Conservation (phyloP, 129 eudicot species). For the Chrysanthemum lavandulifolium region DNA sequence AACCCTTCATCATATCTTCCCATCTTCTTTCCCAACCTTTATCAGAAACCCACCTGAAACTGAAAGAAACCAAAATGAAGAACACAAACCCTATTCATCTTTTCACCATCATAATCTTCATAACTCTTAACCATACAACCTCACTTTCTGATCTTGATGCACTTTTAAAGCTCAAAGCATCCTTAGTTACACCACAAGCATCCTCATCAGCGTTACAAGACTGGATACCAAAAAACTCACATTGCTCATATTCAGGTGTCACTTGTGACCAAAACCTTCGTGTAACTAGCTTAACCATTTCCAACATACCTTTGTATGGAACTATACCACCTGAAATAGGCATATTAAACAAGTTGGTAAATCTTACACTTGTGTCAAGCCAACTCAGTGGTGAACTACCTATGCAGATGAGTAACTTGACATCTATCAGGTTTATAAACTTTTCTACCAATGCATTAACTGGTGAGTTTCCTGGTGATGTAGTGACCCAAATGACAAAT, state of each 20-base stretch:
- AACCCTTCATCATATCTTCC: not conserved
- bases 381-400: conserved; percentile 79
- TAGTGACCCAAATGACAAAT: conserved; percentile 31
- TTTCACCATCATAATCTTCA: conserved; percentile 1
- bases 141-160: conserved; percentile 54
- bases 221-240: conserved; percentile 45
- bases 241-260: conserved; percentile 80
- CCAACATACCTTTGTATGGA: conserved; percentile 52
- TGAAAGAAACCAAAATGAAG: not conserved
- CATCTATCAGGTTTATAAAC: conserved; percentile 42
- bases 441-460: conserved; percentile 48
- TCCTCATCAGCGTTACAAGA: conserved; percentile 42
- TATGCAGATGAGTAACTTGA: conserved; percentile 35
- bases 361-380: conserved; percentile 42
- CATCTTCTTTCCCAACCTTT: not conserved
- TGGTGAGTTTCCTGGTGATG: conserved; percentile 53
- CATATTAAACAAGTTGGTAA: conserved; percentile 40
- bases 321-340: conserved; percentile 63
- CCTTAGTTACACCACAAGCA: conserved; percentile 40
- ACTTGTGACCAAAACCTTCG: conserved; percentile 48
- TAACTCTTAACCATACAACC: not conserved
- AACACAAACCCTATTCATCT: not conserved
- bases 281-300: conserved; percentile 50
- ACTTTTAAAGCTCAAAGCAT: conserved; percentile 57
- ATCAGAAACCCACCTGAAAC: too few species aligned